These are phyloP conservation scores for Collariella sp. DNA, from an alignment of 495 filamentous ascomycete species.

Conservation along the genomic window DNA sequence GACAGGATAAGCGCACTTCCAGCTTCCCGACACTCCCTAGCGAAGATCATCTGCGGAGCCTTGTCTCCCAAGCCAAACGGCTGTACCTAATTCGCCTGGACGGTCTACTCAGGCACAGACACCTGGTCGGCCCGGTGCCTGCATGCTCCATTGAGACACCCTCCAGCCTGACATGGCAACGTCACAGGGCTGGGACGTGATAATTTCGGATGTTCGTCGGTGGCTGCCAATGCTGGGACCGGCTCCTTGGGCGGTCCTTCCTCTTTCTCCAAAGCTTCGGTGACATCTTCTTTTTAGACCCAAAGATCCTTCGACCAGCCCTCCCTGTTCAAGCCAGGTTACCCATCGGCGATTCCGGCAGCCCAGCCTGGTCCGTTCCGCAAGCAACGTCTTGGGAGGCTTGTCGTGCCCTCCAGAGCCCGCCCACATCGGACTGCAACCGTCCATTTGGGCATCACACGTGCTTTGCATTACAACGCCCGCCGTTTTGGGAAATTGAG, in stretches of 20 bases:
- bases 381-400: not conserved
- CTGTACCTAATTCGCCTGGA: not conserved
- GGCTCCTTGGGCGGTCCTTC: constrained; percentile 19
- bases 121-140: constrained; percentile 11
- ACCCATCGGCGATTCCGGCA: constrained; percentile 22
- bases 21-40: too few species aligned
- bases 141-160: not conserved
- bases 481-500: constrained; percentile 40
- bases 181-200: too few species aligned
- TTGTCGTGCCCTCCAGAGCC: not conserved
- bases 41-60: too few species aligned
- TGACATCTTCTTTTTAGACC: constrained; percentile 32
- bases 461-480: constrained; percentile 32
- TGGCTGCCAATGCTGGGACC: constrained; percentile 5
- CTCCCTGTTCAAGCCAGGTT: not conserved
- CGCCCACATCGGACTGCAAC: not conserved
- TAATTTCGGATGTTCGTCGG: constrained; percentile 3
- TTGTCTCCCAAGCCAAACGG: too few species aligned
- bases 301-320: not conserved
- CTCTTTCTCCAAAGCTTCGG: constrained; percentile 35
- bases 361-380: not conserved
- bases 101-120: constrained; percentile 4
- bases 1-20: too few species aligned
- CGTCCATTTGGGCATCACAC: not conserved
- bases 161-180: not conserved